These are phyloP conservation scores for Globisporangium ultimum DNA, from an alignment of 352 stramenopile genomes.

Conservation along the genomic window DNA sequence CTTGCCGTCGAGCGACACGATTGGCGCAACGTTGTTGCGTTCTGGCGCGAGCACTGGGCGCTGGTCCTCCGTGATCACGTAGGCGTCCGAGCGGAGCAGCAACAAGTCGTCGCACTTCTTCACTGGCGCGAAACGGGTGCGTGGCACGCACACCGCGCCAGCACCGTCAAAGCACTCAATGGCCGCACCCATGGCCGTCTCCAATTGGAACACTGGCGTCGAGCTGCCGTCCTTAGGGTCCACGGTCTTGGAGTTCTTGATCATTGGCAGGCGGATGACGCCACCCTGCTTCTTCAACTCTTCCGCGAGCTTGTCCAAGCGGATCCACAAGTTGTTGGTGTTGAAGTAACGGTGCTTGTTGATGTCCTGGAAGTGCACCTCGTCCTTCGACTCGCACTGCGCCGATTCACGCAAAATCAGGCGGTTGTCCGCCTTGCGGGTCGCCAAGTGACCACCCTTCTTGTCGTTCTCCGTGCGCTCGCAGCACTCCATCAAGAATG, in stretches of 20 bases:
- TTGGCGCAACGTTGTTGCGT: conserved; percentile 92
- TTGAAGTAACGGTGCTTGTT: conserved; percentile 89
- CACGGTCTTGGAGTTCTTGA: conserved; percentile 87
- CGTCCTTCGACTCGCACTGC: conserved; percentile 84
- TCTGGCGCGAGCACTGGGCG: conserved; percentile 94
- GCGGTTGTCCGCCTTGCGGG: conserved; percentile 88
- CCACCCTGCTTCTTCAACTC: conserved; percentile 75
- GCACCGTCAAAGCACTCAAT: conserved; percentile 88
- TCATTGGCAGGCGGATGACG: conserved; percentile 84
- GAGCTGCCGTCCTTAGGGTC: conserved; percentile 85
- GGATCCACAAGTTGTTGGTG: conserved; percentile 90
- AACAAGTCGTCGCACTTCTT: conserved; percentile 89
- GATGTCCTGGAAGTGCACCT: conserved; percentile 86
- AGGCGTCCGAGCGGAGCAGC: conserved; percentile 96
- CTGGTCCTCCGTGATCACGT: conserved; percentile 95
- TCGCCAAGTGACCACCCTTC: conserved; percentile 97
- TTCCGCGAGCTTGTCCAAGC: conserved; percentile 82
- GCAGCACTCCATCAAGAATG: conserved; percentile 94
- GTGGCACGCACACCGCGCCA: conserved; percentile 84
- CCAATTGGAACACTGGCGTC: conserved; percentile 83
- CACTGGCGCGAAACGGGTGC: conserved; percentile 85
- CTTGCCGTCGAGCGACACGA: conserved; percentile 95
- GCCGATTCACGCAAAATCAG: conserved; percentile 94
- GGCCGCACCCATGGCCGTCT: conserved; percentile 84
- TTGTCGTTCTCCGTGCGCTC: conserved; percentile 99